phyloP scores from a whole-genome alignment of 805 yeast species.

The Candida oleophila region DNA sequence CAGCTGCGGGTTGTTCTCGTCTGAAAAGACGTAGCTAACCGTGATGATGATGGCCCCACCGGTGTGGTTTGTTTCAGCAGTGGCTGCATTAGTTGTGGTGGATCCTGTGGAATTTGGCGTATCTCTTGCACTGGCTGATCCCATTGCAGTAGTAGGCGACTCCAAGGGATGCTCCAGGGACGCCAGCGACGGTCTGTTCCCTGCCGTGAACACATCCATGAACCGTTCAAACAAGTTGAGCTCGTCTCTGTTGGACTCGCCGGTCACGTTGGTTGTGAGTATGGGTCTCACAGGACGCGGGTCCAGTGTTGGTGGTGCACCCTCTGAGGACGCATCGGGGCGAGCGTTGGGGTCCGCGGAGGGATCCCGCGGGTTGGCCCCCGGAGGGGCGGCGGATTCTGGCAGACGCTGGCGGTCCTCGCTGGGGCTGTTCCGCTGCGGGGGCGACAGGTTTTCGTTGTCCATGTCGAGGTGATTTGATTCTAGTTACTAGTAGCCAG shows the following conservation, averaged over 20 bases:
- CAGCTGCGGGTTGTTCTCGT: conserved; percentile 34
- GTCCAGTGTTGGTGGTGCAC: not conserved
- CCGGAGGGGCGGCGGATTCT: not conserved
- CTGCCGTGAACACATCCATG: conserved; percentile 4
- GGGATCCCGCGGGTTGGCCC: not conserved
- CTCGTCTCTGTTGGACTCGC: conserved; percentile 1
- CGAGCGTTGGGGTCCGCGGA: not conserved
- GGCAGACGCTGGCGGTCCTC: not conserved
- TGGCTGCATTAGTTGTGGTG: not conserved
- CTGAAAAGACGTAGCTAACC: conserved; percentile 44
- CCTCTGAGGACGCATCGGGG: not conserved
- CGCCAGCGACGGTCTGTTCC: not conserved
- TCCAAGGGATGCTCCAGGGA: too few relatives aligned
- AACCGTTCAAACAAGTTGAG: conserved; percentile 1
- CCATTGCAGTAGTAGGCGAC: not conserved
- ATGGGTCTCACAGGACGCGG: not conserved
- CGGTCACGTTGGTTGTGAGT: not conserved
- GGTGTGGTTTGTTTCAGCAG: conserved; percentile 11
- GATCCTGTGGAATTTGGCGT: too few relatives aligned
- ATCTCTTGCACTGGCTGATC: too few relatives aligned
- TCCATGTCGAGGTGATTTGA: not conserved
- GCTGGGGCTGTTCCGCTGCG: not conserved
- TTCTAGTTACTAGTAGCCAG: not conserved
- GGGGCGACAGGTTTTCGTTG: not conserved
- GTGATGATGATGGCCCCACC: conserved; percentile 41